Evolutionary conservation across 306 rosid species (phyloP).

Genomic region (Pachyrhizus erosus): DNA sequence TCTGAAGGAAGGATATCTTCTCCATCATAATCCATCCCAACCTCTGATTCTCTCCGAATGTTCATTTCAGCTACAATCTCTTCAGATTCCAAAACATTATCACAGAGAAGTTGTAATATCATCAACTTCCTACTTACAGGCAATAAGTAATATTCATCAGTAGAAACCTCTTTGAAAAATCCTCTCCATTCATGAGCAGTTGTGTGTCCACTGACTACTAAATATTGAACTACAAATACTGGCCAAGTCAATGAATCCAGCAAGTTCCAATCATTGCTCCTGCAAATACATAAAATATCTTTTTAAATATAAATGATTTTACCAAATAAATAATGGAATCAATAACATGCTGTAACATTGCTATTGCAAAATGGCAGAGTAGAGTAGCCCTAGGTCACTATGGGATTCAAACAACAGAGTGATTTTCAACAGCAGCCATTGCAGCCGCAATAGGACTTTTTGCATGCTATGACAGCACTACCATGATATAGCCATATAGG

Average conservation of each 20-base stretch:
- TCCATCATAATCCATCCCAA: conserved; percentile 71
- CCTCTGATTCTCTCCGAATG: conserved; percentile 78
- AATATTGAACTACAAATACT: conserved; percentile 69
- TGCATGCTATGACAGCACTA: not conserved
- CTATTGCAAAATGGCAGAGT: not conserved
- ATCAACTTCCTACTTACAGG: conserved; percentile 74
- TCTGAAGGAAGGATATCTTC: conserved; percentile 64
- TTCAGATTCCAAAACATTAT: conserved; percentile 72
- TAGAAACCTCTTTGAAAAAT: conserved; percentile 69
- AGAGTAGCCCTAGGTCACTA: not conserved
- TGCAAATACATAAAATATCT: conserved; percentile 39
- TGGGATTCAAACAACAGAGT: not conserved
- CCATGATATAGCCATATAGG: not conserved
- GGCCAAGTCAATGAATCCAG: conserved; percentile 95
- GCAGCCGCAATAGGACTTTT: not conserved
- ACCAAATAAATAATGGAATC: not conserved
- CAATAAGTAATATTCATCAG: conserved; percentile 72
- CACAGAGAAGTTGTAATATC: conserved; percentile 84
- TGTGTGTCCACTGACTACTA: conserved; percentile 69
- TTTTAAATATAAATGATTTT: not conserved
- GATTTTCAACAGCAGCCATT: not conserved
- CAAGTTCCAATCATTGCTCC: conserved; percentile 87
- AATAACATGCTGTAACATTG: not conserved
- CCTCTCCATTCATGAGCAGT: conserved; percentile 73
- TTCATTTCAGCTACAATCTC: conserved; percentile 83